phyloP scores from a whole-genome alignment of 2,329 filamentous ascomycete genomes.

The Beauveria sp. region DNA sequence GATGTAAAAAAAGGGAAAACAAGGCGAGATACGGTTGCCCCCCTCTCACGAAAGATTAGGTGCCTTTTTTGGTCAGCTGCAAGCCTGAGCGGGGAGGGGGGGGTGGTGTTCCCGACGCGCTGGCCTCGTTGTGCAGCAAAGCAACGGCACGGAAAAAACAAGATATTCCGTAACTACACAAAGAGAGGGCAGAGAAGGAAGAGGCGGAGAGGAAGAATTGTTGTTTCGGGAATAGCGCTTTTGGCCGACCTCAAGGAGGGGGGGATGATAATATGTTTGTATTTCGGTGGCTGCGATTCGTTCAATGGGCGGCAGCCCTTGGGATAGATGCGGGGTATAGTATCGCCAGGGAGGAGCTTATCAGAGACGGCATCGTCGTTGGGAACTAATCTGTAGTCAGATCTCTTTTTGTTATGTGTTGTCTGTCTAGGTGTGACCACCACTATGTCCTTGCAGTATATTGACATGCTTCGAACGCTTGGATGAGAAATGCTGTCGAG shows the following conservation, averaged over 20 bases:
- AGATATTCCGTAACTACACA: too few relatives aligned
- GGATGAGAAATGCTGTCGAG: neutral
- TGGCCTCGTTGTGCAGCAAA: neutral
- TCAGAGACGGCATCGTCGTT: neutral
- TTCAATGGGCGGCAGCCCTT: neutral
- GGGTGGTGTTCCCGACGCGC: too few relatives aligned
- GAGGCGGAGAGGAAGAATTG: neutral
- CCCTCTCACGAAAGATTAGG: neutral
- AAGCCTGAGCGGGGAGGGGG: neutral
- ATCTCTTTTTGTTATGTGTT: too few relatives aligned
- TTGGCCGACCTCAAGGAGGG: neutral
- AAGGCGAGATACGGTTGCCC: neutral
- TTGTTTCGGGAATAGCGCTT: neutral
- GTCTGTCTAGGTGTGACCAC: too few relatives aligned
- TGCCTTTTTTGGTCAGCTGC: neutral
- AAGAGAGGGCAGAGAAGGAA: neutral
- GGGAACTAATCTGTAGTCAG: too few relatives aligned
- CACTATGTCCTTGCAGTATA: too few relatives aligned
- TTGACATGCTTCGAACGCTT: neutral
- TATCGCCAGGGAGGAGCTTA: neutral
- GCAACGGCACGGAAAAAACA: neutral
- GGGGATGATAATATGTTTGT: neutral
- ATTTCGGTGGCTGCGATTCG: slow-evolving; percentile 4
- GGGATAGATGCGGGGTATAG: neutral
- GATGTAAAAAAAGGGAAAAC: neutral